phyloP scores from a whole-genome alignment of 805 yeast genomes.

The Starmerella stigmatis region DNA sequence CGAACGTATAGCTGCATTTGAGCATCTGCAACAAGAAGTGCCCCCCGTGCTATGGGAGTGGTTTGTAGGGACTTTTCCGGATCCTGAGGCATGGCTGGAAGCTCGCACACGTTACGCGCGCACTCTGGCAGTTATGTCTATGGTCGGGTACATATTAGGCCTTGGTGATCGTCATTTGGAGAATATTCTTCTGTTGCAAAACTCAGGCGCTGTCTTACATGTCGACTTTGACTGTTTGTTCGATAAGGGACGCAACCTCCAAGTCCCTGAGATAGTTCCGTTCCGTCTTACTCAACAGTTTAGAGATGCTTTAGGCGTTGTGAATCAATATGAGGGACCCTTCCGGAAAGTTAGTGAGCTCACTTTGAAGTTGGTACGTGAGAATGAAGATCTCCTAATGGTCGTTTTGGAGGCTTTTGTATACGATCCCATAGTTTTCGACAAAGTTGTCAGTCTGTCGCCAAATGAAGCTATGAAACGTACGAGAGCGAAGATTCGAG shows the following conservation, averaged over 20 bases:
- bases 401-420: slow-evolving; percentile 85
- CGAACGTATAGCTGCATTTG: slow-evolving; percentile 33
- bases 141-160: slow-evolving; percentile 89
- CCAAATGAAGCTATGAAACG: slow-evolving; percentile 49
- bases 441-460: slow-evolving; percentile 29
- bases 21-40: slow-evolving; percentile 30
- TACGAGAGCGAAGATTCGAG: slow-evolving; percentile 71
- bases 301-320: slow-evolving; percentile 77
- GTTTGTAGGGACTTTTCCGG: slow-evolving; percentile 83
- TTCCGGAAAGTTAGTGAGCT: slow-evolving; percentile 81
- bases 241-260: slow-evolving; percentile 55
- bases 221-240: slow-evolving; percentile 96
- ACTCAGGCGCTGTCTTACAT: slow-evolving; percentile 71
- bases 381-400: slow-evolving; percentile 73
- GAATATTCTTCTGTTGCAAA: slow-evolving; percentile 63
- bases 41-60: slow-evolving; percentile 60
- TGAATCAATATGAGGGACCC: slow-evolving; percentile 75
- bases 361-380: slow-evolving; percentile 59
- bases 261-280: slow-evolving; percentile 89
- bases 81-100: slow-evolving; percentile 77
- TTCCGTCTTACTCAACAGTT: slow-evolving; percentile 82
- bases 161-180: slow-evolving; percentile 96
- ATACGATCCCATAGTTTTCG: slow-evolving; percentile 75
- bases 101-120: slow-evolving; percentile 66
- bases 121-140: slow-evolving; percentile 90